phyloP scores from a whole-genome alignment of 306 rosid genomes.

The Abrus precatorius region DNA sequence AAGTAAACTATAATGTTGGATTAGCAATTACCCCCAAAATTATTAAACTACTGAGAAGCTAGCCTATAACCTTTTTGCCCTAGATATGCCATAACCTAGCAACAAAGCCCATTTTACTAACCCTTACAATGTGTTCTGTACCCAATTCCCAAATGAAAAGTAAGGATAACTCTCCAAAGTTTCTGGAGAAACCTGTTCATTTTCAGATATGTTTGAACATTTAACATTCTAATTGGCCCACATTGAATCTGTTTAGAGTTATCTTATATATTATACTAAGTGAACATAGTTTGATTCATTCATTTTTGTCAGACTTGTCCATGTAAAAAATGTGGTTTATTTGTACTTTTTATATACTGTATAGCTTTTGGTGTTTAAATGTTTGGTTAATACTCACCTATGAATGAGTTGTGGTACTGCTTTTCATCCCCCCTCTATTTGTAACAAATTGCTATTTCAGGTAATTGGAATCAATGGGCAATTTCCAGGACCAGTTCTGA shows the following conservation, averaged over 20 bases:
- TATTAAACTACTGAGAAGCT: conserved; percentile 1
- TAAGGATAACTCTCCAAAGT: conserved; percentile 18
- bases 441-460: conserved; percentile 56
- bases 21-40: conserved; percentile 20
- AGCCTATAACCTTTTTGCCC: background rate
- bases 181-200: conserved; percentile 13
- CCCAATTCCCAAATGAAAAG: background rate
- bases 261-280: conserved; percentile 9
- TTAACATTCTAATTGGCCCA: background rate
- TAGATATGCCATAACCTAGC: conserved; percentile 17
- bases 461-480: conserved; percentile 82
- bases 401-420: background rate
- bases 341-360: conserved; percentile 12
- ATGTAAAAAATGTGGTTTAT: conserved; percentile 4
- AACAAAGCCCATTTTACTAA: background rate
- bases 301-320: background rate
- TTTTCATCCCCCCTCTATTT: conserved; percentile 5
- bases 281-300: background rate
- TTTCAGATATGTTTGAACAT: background rate
- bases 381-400: conserved; percentile 5
- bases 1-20: background rate
- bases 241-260: conserved; percentile 6
- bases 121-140: conserved; percentile 8
- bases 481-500: conserved; percentile 86
- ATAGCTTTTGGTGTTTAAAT: background rate